phyloP scores from a whole-genome alignment of 2,329 filamentous ascomycete genomes.

The Alternaria panax region DNA sequence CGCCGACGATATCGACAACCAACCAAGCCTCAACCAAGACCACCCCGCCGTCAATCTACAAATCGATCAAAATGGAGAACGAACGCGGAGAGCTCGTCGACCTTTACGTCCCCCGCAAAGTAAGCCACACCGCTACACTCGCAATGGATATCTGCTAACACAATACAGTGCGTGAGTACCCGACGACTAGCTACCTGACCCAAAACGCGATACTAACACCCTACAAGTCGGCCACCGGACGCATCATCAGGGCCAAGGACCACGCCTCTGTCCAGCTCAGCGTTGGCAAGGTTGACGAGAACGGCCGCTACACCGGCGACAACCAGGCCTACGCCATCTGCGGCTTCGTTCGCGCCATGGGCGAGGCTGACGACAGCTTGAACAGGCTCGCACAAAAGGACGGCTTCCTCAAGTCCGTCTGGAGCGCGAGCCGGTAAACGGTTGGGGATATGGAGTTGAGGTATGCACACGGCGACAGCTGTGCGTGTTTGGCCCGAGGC shows the following conservation, averaged over 20 bases:
- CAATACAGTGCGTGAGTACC: constrained; percentile 50
- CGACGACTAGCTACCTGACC: constrained; percentile 6
- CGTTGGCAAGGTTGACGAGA: constrained; percentile 98
- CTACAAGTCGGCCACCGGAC: constrained; percentile 62
- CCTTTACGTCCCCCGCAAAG: constrained; percentile 55
- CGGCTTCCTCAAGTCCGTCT: constrained; percentile 96
- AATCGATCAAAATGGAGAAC: constrained; percentile 88
- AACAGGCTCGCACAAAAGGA: constrained; percentile 97
- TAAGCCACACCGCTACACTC: neutral
- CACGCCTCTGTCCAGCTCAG: constrained; percentile 98
- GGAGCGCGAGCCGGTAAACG: constrained; percentile 73
- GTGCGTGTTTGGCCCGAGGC: constrained; percentile 4
- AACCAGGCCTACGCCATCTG: constrained; percentile 97
- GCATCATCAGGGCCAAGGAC: constrained; percentile 99
- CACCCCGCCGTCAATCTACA: constrained; percentile 36
- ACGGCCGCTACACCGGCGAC: constrained; percentile 94
- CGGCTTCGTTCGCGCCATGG: constrained; percentile 97
- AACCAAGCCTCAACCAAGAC: constrained; percentile 34
- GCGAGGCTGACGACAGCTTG: constrained; percentile 95
- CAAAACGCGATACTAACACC: constrained; percentile 30
- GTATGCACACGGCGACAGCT: constrained; percentile 20
- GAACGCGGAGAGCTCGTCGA: constrained; percentile 99
- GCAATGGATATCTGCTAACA: neutral
- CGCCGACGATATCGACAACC: constrained; percentile 35
- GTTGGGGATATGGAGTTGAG: constrained; percentile 42